These are phyloP conservation scores for Cercospora sp. DNA, from an alignment of 2,329 filamentous ascomycete species.

Conservation along the genomic window DNA sequence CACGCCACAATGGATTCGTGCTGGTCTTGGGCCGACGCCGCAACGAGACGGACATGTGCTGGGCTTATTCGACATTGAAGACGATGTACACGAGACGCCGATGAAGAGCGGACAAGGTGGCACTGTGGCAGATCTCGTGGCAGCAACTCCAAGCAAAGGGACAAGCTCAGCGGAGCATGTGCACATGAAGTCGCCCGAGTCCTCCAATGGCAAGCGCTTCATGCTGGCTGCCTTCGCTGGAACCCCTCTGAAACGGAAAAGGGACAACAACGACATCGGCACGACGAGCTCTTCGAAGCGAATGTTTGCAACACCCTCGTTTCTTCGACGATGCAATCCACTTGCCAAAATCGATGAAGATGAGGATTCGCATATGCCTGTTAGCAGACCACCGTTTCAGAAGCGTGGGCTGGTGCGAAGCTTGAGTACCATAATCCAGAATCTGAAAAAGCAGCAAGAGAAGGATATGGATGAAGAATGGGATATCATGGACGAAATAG, in stretches of 20 bases:
- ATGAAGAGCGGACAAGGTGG: slow-evolving; percentile 15
- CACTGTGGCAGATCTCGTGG: slow-evolving; percentile 36
- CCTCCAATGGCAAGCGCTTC: slow-evolving; percentile 58
- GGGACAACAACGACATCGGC: slow-evolving; percentile 40
- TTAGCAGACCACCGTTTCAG: slow-evolving; percentile 43
- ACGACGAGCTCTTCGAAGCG: slow-evolving; percentile 34
- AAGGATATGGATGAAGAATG: slow-evolving; percentile 71
- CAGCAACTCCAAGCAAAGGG: slow-evolving; percentile 44
- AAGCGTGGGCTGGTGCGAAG: slow-evolving; percentile 60
- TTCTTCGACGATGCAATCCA: slow-evolving; percentile 57
- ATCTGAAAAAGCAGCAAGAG: slow-evolving; percentile 69
- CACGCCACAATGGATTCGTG: slow-evolving; percentile 38
- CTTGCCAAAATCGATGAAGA: slow-evolving; percentile 61
- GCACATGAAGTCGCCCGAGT: slow-evolving; percentile 50
- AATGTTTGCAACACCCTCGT: slow-evolving; percentile 68
- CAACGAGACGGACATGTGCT: slow-evolving; percentile 76
- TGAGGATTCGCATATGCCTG: slow-evolving; percentile 39
- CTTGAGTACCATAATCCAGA: slow-evolving; percentile 72
- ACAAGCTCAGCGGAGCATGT: slow-evolving; percentile 19
- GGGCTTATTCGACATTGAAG: slow-evolving; percentile 72
- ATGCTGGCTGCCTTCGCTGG: slow-evolving; percentile 62
- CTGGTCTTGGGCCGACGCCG: slow-evolving; percentile 69
- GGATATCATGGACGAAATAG: slow-evolving; percentile 71
- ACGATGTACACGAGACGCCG: slow-evolving; percentile 23
- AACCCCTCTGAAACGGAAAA: slow-evolving; percentile 60